Conservation (phyloP, 371 early-diverging fungal species). For the Syncephalastrum racemosum region DNA sequence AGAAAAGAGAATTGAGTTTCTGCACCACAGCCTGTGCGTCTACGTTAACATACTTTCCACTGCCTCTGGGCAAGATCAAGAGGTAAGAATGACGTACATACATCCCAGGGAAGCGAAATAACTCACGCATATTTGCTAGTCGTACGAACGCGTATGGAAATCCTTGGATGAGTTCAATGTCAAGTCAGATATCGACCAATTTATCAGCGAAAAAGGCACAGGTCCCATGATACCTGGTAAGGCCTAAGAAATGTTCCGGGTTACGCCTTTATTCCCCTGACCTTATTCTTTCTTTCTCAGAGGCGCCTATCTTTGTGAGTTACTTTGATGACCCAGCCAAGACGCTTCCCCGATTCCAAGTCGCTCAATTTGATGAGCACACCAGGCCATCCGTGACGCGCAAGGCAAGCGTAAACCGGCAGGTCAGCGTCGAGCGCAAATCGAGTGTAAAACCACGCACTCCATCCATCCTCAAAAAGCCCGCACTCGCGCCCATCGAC, state of each 20-base stretch:
- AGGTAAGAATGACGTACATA: constrained; percentile 42
- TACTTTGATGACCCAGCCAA: constrained; percentile 46
- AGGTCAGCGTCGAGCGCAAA: too few relatives aligned
- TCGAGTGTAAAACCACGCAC: too few relatives aligned
- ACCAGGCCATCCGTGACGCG: constrained; percentile 5
- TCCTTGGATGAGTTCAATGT: constrained; percentile 72
- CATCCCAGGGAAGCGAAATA: neutral
- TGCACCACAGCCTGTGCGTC: constrained; percentile 77
- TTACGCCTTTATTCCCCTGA: neutral
- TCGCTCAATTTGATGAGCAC: constrained; percentile 22
- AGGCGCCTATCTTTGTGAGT: constrained; percentile 40
- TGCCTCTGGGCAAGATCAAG: constrained; percentile 85
- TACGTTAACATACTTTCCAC: constrained; percentile 85
- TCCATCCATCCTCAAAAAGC: too few relatives aligned
- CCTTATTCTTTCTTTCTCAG: constrained; percentile 9
- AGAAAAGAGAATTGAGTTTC: constrained; percentile 84
- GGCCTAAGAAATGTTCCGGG: neutral
- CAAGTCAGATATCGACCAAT: constrained; percentile 67
- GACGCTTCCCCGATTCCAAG: constrained; percentile 36
- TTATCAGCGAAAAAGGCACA: constrained; percentile 72
- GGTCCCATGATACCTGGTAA: constrained; percentile 63
- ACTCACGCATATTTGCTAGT: constrained; percentile 33
- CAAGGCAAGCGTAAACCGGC: neutral
- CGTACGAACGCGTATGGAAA: constrained; percentile 73
- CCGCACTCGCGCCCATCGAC: neutral